A percentile compares a stretch with the other conserved stretches of the same genome.
Evolutionary conservation across 768 basidiomycete species (phyloP).

Genomic region (Rhodotorula babjevae): DNA sequence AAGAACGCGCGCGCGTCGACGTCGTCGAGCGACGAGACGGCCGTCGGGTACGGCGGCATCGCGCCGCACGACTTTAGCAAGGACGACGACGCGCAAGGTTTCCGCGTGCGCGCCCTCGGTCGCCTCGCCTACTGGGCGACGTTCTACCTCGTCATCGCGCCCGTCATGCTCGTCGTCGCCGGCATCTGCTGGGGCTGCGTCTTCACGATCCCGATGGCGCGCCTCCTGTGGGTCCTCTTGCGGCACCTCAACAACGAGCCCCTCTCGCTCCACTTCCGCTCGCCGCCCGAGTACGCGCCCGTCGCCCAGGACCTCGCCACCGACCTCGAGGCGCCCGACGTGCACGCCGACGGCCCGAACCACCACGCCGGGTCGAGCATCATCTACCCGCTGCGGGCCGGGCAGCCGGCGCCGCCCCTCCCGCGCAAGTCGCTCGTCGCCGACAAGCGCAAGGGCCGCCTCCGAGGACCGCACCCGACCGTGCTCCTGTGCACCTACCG

Average conservation of each 20-base stretch:
- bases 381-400: conserved; percentile 55
- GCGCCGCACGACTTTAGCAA: conserved; percentile 20
- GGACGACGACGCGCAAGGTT: conserved; percentile 9
- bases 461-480: conserved; percentile 57
- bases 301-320: conserved; percentile 47
- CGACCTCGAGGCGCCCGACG: conserved; percentile 9
- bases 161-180: conserved; percentile 80
- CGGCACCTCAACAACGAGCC: conserved; percentile 74
- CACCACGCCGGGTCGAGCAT: conserved; percentile 21
- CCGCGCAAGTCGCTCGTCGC: conserved; percentile 40
- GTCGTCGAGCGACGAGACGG: conserved; percentile 34
- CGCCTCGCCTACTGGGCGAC: conserved; percentile 64
- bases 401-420: conserved; percentile 71
- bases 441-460: conserved; percentile 38
- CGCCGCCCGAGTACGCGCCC: conserved; percentile 56
- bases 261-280: conserved; percentile 81
- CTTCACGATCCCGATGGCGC: conserved; percentile 96
- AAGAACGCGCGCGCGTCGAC: conserved; percentile 1
- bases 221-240: conserved; percentile 89
- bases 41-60: not conserved
- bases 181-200: conserved; percentile 90
- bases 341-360: conserved; percentile 1
- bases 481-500: conserved; percentile 91
- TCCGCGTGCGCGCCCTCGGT: conserved; percentile 43
- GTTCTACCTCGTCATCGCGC: conserved; percentile 73